These are phyloP conservation scores for Lablab purpureus DNA, from an alignment of 306 rosid species.

Conservation along the genomic window DNA sequence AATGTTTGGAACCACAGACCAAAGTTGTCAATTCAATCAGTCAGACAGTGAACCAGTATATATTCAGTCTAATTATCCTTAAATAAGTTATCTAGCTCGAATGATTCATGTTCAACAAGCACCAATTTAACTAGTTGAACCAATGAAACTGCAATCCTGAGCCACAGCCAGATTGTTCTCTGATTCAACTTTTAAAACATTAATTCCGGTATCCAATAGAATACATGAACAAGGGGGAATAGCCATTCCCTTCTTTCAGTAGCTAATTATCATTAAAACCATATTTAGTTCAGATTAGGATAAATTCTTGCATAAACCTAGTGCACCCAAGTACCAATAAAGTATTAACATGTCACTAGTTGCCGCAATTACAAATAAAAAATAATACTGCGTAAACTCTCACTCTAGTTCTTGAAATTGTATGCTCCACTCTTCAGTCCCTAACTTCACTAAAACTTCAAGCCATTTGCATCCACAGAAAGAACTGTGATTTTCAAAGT, in stretches of 20 bases:
- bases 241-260: slow-evolving; percentile 16
- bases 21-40: background rate
- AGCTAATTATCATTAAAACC: background rate
- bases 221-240: background rate
- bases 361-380: background rate
- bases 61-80: slow-evolving; percentile 7
- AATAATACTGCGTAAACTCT: background rate
- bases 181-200: background rate
- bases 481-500: background rate
- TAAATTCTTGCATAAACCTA: background rate
- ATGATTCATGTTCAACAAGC: slow-evolving; percentile 10
- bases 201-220: slow-evolving; percentile 3
- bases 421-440: background rate
- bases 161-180: slow-evolving; percentile 3
- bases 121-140: slow-evolving; percentile 1
- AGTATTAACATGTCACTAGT: background rate
- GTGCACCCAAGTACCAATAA: background rate
- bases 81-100: background rate
- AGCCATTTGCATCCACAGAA: background rate
- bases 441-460: background rate
- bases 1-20: slow-evolving; percentile 12
- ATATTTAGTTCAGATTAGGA: background rate
- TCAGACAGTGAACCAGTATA: background rate
- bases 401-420: background rate
- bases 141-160: slow-evolving; percentile 15